Base-by-base conservation (phyloP, 768 basidiomycete species). In the Xerocomellus dryophilus region DNA sequence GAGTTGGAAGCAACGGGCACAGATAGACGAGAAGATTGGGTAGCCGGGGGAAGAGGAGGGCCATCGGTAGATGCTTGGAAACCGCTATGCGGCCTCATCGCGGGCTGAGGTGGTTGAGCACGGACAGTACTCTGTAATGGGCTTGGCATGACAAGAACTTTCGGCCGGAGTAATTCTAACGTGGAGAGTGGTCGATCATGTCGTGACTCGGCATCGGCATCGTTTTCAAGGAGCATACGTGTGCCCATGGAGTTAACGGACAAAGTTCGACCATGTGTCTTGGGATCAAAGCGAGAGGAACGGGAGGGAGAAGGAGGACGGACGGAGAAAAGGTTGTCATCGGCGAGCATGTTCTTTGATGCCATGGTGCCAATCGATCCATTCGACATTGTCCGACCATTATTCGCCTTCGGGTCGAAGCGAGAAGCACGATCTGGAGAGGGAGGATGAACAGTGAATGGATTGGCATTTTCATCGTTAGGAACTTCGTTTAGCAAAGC, bases 101-200 rank as follows among this genome's bases (percentile, higher is more conserved):
- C 58, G 15, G 76, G 54, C 41, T 74, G 63, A 34, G 74, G 67
- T 17, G 75, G 58, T 20, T 71, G 58, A 25, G 69, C 57, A 35
- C 69, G 61, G 17, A 74, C 64, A 17, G 71, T 63, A 47, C 76
- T 72, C 61, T 94, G 89, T 35, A 96, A 74, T 2, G 92, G 90
- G 56, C 87, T 88, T 10, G 94, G 94, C 94, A 97, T 96, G 57
- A 97, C 84, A 42, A 97, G 84, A n/a, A 93, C 79, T 68, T 93
- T 93, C 1, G 94, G 94, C 20, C 93, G 80, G 61, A 96, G 77
- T 41, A 96, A 75, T 31, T 93, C 90, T 52, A 86, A 60, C 12
- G 88, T 87, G 10, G 90, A 91, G 63, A 83, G 85, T 18, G 78
- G 83, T 35, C 84, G 81, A 40, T 84, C 80, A 74, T 76, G 50